These are phyloP conservation scores for Hypoxylon crocopeplum DNA, from an alignment of 495 filamentous ascomycete species.

Conservation along the genomic window DNA sequence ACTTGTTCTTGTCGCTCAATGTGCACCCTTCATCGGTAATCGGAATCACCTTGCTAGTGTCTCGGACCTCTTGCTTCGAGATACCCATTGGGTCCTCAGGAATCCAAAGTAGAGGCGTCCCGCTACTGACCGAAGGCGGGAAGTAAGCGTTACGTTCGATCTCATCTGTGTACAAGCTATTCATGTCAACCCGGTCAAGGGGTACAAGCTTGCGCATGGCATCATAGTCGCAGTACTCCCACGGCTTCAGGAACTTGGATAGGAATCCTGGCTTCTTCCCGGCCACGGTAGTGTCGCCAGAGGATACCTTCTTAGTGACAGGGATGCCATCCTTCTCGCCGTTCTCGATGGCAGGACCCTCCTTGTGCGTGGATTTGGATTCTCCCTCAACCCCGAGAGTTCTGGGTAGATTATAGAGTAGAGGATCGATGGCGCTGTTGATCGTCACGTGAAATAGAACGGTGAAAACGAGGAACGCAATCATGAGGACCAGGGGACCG, in stretches of 20 bases:
- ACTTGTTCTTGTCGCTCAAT: conserved; percentile 79
- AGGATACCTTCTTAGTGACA: conserved; percentile 33
- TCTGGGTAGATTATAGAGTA: conserved; percentile 80
- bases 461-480: conserved; percentile 80
- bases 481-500: conserved; percentile 84
- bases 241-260: conserved; percentile 76
- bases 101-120: conserved; percentile 81
- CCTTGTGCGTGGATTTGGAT: conserved; percentile 45
- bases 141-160: conserved; percentile 74
- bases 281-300: conserved; percentile 32
- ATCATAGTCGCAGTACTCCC: conserved; percentile 75
- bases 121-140: conserved; percentile 71
- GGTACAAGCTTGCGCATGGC: conserved; percentile 77
- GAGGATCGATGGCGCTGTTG: conserved; percentile 77
- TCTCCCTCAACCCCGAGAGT: conserved; percentile 70
- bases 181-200: conserved; percentile 49
- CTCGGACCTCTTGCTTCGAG: conserved; percentile 75
- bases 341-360: conserved; percentile 40
- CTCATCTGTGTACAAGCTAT: conserved; percentile 62
- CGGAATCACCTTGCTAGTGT: conserved; percentile 72
- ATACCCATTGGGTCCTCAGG: conserved; percentile 78
- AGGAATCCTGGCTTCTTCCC: conserved; percentile 57
- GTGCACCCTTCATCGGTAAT: conserved; percentile 85
- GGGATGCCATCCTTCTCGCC: conserved; percentile 41
- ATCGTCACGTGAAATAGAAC: conserved; percentile 84